These are phyloP conservation scores for Hortiboletus campestris DNA, from an alignment of 768 basidiomycete species.

Conservation along the genomic window DNA sequence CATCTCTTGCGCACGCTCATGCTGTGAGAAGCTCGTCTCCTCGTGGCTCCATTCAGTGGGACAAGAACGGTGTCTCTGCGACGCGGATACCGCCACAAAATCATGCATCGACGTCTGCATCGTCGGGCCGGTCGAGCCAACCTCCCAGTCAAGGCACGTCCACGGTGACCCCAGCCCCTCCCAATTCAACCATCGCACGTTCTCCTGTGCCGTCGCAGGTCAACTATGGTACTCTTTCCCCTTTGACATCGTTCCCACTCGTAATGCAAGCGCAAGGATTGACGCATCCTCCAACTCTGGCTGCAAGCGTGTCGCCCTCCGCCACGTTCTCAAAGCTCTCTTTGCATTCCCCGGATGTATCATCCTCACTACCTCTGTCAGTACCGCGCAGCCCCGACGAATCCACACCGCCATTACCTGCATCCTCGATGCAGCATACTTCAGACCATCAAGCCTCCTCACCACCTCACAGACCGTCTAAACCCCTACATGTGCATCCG, in stretches of 20 bases:
- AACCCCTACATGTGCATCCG: conserved; percentile 29
- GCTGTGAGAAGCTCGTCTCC: conserved; percentile 20
- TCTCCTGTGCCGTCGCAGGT: background rate
- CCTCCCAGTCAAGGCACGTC: background rate
- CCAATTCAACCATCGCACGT: background rate
- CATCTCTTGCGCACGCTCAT: conserved; percentile 27
- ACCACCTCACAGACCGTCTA: conserved; percentile 20
- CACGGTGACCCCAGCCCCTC: background rate
- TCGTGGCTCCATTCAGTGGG: conserved; percentile 12
- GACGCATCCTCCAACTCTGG: background rate
- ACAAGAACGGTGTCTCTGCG: conserved; percentile 13
- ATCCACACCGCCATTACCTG: background rate
- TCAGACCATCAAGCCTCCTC: conserved; percentile 8
- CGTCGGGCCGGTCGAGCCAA: conserved; percentile 6
- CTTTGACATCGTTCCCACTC: background rate
- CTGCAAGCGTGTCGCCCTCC: conserved; percentile 40
- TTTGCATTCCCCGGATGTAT: conserved; percentile 36
- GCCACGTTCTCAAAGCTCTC: conserved; percentile 54
- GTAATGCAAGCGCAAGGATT: background rate
- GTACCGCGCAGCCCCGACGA: conserved; percentile 9
- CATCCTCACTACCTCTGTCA: conserved; percentile 9
- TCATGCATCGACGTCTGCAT: background rate
- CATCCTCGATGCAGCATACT: background rate
- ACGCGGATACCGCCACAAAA: conserved; percentile 11
- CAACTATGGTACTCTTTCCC: background rate